Percentiles rank a stretch among this genome's conserved stretches.
These are phyloP conservation scores for Thyridium curvatum DNA, from an alignment of 2,329 filamentous ascomycete species.

Conservation along the genomic window DNA sequence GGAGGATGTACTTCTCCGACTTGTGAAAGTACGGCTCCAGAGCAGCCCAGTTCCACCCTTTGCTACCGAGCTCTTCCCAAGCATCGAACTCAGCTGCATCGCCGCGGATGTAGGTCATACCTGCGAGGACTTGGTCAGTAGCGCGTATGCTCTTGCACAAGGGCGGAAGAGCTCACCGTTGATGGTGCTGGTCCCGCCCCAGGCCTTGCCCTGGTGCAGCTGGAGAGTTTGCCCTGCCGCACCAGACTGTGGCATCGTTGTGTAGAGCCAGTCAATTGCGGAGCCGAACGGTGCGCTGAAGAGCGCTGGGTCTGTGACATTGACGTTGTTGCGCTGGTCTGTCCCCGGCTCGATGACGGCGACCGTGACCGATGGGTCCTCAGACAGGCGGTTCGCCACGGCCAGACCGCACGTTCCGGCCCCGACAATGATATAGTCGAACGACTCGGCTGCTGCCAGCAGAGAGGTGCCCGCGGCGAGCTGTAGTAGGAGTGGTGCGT, in stretches of 20 bases:
- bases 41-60: slow-evolving; percentile 47
- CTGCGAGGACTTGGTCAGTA: neutral
- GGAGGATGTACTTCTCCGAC: slow-evolving; percentile 1
- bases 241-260: slow-evolving; percentile 2
- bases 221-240: slow-evolving; percentile 1
- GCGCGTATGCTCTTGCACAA: no score
- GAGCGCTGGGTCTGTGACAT: slow-evolving; percentile 7
- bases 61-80: slow-evolving; percentile 52
- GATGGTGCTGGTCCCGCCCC: slow-evolving; percentile 23
- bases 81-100: slow-evolving; percentile 40
- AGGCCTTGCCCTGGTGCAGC: slow-evolving; percentile 11
- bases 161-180: slow-evolving; percentile 13
- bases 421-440: slow-evolving; percentile 30
- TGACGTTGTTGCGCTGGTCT: slow-evolving; percentile 10
- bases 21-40: no score
- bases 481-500: no score
- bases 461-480: no score
- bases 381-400: slow-evolving; percentile 28
- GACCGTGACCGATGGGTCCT: slow-evolving; percentile 24
- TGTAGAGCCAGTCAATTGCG: slow-evolving; percentile 10
- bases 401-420: slow-evolving; percentile 35
- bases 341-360: slow-evolving; percentile 25
- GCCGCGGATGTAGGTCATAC: no score
- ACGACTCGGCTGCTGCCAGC: slow-evolving; percentile 1
- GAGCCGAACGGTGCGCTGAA: slow-evolving; percentile 5